phyloP scores from a whole-genome alignment of 2,329 filamentous ascomycete genomes.

The Alternaria angustiovoidea region DNA sequence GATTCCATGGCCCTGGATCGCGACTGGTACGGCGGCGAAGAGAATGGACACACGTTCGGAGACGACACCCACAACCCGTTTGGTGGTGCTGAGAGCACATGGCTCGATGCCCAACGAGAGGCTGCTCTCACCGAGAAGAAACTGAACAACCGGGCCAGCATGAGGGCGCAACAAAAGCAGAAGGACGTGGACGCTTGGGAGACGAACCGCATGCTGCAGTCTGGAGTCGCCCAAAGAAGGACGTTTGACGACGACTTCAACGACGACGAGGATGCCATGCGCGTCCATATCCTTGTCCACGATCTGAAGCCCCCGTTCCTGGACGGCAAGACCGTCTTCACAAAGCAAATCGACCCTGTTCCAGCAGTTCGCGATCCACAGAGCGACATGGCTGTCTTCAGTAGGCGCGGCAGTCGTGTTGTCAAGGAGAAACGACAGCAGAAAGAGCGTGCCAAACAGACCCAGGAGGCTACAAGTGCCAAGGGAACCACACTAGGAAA shows the following conservation, averaged over 20 bases:
- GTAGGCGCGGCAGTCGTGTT: slow-evolving; percentile 90
- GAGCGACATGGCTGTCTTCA: slow-evolving; percentile 99
- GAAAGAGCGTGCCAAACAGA: slow-evolving; percentile 90
- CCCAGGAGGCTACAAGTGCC: slow-evolving; percentile 91
- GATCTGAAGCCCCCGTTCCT: slow-evolving; percentile 93
- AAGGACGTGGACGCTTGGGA: slow-evolving; percentile 98
- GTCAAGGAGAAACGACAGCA: slow-evolving; percentile 92
- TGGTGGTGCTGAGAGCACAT: slow-evolving; percentile 74
- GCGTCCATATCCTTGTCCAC: slow-evolving; percentile 91
- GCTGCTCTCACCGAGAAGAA: slow-evolving; percentile 81
- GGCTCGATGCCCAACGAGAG: slow-evolving; percentile 79
- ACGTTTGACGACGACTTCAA: slow-evolving; percentile 84
- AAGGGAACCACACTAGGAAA: slow-evolving; percentile 93
- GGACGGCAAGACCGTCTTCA: slow-evolving; percentile 94
- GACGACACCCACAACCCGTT: slow-evolving; percentile 95
- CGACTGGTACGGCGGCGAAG: slow-evolving; percentile 92
- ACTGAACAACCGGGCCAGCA: slow-evolving; percentile 73
- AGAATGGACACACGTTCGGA: slow-evolving; percentile 84
- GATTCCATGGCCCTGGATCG: slow-evolving; percentile 81
- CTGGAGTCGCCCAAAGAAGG: slow-evolving; percentile 88
- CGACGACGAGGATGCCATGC: slow-evolving; percentile 87
- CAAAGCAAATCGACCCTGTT: slow-evolving; percentile 94
- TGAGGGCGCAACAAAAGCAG: slow-evolving; percentile 82
- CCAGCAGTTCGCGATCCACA: slow-evolving; percentile 91
- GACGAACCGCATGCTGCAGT: slow-evolving; percentile 97